Conservation (phyloP, 2,329 filamentous ascomycete species). For the Nigrospora osmanthi region DNA sequence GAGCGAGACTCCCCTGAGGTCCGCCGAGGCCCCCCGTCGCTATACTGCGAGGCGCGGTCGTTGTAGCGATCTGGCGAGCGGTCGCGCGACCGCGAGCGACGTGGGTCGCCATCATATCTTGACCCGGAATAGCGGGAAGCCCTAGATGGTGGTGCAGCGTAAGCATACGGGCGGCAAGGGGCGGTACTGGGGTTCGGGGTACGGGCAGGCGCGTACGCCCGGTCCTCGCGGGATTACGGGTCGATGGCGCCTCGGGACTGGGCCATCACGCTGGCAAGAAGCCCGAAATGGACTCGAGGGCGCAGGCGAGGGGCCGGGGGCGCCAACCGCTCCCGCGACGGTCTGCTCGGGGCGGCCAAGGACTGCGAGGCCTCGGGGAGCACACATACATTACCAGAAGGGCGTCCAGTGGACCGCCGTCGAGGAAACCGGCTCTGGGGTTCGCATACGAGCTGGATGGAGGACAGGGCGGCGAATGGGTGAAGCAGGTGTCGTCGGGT, state of each 20-base stretch:
- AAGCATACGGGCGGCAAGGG: background rate
- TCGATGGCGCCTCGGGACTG: too few species aligned
- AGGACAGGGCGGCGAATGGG: background rate
- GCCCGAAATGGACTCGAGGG: too few species aligned
- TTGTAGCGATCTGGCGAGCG: conserved; percentile 60
- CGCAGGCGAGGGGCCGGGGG: too few species aligned
- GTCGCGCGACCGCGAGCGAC: conserved; percentile 59
- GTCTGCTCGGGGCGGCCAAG: too few species aligned
- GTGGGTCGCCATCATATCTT: conserved; percentile 54
- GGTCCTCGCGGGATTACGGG: too few species aligned
- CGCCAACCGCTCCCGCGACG: too few species aligned
- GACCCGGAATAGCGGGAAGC: conserved; percentile 46
- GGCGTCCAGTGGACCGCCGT: background rate
- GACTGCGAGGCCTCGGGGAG: background rate
- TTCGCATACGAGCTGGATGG: conserved; percentile 2
- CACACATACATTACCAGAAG: conserved; percentile 1
- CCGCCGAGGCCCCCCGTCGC: conserved; percentile 61
- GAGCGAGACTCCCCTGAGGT: conserved; percentile 51
- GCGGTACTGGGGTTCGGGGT: too few species aligned
- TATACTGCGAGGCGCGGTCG: conserved; percentile 45
- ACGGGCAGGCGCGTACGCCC: too few species aligned
- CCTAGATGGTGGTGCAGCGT: conserved; percentile 22
- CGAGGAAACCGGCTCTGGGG: background rate
- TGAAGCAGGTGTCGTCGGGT: too few species aligned
- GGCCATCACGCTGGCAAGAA: too few species aligned